phyloP scores from a whole-genome alignment of 345 rosid species.

The Melaleuca alternifolia region DNA sequence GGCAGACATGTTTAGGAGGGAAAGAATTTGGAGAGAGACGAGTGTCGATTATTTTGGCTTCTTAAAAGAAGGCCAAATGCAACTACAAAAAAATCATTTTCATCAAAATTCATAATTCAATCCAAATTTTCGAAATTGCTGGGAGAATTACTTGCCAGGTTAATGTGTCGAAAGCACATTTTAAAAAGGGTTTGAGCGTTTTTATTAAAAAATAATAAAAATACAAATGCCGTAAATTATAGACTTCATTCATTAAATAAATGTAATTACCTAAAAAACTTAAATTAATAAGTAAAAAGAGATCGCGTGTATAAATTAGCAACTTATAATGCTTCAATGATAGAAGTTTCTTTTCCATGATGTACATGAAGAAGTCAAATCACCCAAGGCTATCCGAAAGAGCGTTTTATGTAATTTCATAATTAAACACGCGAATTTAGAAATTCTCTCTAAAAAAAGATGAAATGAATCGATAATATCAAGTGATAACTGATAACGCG shows the following conservation, averaged over 20 bases:
- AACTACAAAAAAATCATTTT: neutral
- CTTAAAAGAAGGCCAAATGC: neutral
- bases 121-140: neutral
- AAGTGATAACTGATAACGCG: neutral
- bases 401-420: too few relatives aligned
- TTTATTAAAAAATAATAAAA: neutral
- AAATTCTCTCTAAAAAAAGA: neutral
- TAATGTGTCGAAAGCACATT: neutral
- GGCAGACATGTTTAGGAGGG: neutral
- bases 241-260: fast-evolving
- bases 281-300: neutral
- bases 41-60: neutral
- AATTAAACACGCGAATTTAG: neutral
- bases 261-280: neutral
- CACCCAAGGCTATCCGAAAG: too few relatives aligned
- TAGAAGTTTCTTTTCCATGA: neutral
- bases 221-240: fast-evolving
- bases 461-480: neutral
- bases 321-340: neutral
- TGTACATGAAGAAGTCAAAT: too few relatives aligned
- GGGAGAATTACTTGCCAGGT: neutral
- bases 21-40: neutral
- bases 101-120: neutral
- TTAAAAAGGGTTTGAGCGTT: neutral
- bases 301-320: neutral